Evolutionary conservation across 768 basidiomycete genomes (phyloP).

Genomic region (Termitomyces sp.): DNA sequence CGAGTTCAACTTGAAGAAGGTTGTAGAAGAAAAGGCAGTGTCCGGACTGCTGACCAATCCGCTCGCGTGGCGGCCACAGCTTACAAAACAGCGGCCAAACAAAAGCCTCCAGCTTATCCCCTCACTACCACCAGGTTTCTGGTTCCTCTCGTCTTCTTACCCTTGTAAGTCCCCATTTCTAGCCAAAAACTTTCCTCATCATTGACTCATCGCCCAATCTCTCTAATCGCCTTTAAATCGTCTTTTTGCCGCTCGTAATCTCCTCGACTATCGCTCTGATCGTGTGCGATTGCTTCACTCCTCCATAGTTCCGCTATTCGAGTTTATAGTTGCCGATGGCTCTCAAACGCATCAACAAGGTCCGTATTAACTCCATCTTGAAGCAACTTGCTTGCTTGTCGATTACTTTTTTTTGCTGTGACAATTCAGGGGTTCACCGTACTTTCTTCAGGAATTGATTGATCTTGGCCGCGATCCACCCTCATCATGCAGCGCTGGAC

Average conservation of each 20-base stretch:
- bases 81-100: constrained; percentile 49
- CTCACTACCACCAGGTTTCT: constrained; percentile 45
- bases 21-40: constrained; percentile 17
- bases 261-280: constrained; percentile 31
- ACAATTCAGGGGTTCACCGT: constrained; percentile 18
- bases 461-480: constrained; percentile 99
- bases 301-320: constrained; percentile 26
- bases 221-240: constrained; percentile 32
- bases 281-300: constrained; percentile 38
- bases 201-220: constrained; percentile 17
- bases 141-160: constrained; percentile 22
- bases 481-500: constrained; percentile 98
- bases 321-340: constrained; percentile 60
- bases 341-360: constrained; percentile 99
- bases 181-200: neutral
- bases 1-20: no score
- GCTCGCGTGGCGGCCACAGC: constrained; percentile 25
- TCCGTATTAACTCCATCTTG: constrained; percentile 23
- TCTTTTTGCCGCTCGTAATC: constrained; percentile 17
- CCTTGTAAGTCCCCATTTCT: constrained; percentile 28
- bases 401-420: constrained; percentile 3
- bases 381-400: constrained; percentile 10
- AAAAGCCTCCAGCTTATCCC: constrained; percentile 41
- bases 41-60: constrained; percentile 33
- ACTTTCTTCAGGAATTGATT: constrained; percentile 78